Conservation (phyloP, 768 basidiomycete species). For the Chalciporus pseudorubinellus region DNA sequence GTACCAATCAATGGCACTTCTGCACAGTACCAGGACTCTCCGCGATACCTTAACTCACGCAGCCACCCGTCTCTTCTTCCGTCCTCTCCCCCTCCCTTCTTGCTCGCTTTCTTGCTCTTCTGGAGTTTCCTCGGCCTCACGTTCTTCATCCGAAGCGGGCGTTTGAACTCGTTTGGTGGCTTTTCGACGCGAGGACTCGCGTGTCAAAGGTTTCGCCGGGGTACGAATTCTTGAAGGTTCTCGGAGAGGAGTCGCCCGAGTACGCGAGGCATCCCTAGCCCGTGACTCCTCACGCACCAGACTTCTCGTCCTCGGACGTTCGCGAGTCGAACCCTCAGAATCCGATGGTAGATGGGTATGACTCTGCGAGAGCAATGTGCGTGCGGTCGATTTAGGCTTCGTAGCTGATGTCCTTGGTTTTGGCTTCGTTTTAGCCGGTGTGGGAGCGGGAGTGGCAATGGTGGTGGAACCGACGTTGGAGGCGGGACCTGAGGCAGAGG, state of each 20-base stretch:
- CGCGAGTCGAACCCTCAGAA: conserved; percentile 21
- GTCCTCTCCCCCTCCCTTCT: conserved; percentile 20
- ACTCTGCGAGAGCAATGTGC: conserved; percentile 23
- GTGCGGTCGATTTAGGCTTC: conserved; percentile 18
- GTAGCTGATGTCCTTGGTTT: conserved; percentile 1
- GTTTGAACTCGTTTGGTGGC: background rate
- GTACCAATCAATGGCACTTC: background rate
- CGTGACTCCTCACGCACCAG: conserved; percentile 24
- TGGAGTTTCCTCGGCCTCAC: background rate
- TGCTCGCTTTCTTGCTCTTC: conserved; percentile 12
- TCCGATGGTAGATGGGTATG: conserved; percentile 15
- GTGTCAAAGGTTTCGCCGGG: conserved; percentile 7
- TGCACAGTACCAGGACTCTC: background rate
- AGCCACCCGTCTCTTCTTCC: conserved; percentile 31
- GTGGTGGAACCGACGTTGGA: background rate
- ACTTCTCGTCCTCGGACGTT: conserved; percentile 24
- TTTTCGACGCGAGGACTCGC: background rate
- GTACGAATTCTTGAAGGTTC: background rate
- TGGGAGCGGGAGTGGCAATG: background rate
- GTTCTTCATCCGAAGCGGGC: conserved; percentile 11
- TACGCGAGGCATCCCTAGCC: conserved; percentile 6
- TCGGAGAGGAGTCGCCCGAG: background rate
- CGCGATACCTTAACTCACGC: conserved; percentile 2
- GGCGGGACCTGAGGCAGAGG: background rate
- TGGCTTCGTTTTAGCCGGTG: background rate